These are phyloP conservation scores for Suillus lakei DNA, from an alignment of 768 basidiomycete genomes.

Conservation along the genomic window DNA sequence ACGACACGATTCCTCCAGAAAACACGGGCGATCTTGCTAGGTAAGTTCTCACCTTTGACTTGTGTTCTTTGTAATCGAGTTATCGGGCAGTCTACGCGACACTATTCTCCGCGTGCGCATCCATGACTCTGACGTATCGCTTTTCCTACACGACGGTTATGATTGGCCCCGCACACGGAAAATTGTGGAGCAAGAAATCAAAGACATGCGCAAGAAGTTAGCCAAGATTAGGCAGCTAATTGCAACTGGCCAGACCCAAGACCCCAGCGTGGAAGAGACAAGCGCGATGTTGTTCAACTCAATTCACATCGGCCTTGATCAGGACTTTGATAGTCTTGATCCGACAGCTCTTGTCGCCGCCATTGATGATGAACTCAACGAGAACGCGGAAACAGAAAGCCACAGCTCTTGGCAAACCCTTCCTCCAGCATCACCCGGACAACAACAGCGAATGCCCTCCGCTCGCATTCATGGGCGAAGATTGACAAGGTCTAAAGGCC, in stretches of 20 bases:
- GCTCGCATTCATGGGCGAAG: slow-evolving; percentile 57
- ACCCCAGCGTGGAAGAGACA: slow-evolving; percentile 72
- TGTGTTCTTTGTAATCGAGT: slow-evolving; percentile 10
- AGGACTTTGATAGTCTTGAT: slow-evolving; percentile 75
- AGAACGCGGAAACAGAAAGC: slow-evolving; percentile 56
- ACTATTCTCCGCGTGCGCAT: slow-evolving; percentile 59
- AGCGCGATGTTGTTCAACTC: slow-evolving; percentile 90
- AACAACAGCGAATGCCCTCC: slow-evolving; percentile 37
- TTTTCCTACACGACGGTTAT: slow-evolving; percentile 91
- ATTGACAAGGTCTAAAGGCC: slow-evolving; percentile 72
- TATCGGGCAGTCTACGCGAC: slow-evolving; percentile 44
- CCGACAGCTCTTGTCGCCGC: slow-evolving; percentile 82
- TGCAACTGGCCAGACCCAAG: slow-evolving; percentile 86
- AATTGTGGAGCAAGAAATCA: slow-evolving; percentile 86
- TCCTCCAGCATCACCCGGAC: slow-evolving; percentile 53
- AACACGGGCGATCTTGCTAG: slow-evolving; percentile 45
- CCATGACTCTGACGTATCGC: slow-evolving; percentile 61
- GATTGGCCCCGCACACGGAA: slow-evolving; percentile 90
- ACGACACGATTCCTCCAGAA: slow-evolving; percentile 66
- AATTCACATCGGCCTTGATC: slow-evolving; percentile 88
- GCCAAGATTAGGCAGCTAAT: slow-evolving; percentile 92
- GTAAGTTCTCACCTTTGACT: slow-evolving; percentile 41
- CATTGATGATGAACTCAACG: slow-evolving; percentile 88
- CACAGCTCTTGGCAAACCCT: slow-evolving; percentile 93
- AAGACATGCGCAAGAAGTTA: slow-evolving; percentile 83